Evolutionary conservation across 176 grass and related monocot genomes (phyloP), one percentile per base, ranked within the genome.

Genomic region (Paspalum vaginatum): DNA sequence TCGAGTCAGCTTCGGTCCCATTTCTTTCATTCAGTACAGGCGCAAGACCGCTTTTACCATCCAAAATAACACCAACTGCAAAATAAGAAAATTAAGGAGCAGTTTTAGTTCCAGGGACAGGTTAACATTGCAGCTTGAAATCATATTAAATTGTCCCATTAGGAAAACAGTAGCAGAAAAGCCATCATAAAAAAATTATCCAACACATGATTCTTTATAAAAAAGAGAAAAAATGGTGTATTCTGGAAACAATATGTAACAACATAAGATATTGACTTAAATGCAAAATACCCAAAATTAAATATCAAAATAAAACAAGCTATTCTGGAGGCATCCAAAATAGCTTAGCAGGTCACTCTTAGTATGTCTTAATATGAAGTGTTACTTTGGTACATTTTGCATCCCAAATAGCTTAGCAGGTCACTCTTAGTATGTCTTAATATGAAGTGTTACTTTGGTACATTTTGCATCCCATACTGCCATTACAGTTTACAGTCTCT

Each of bases 1-100:
- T 91, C 46, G 85, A 87, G 49, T 80, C 81, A 65, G 48, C 68
- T 79, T 82, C 81, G 5, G 65, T 60, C 8, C 85, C 72, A 74
- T 91, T 85, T 79, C 85, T 77, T 82, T 85, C 81, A 20, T 68
- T 85, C 9, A 32, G 39, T 73, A 47, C n/a, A 45, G 73, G 67
- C 46, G 66, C 12, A 61, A 91, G 24, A 73, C 52, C 26, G 81
- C 43, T 88, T 63, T 39, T 77, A 60, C 85, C 82, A 67, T 88
- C 85, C 78, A 87, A 73, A 73, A 91, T 88, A 71, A 81, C 51
- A 8, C 89, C 85, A 81, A 81, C 85, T 91, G 78, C 73, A 85
- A 9, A 74, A 78, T 37, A 61, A 24, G 12, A 81, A 81, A 32
- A 32, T 32, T 24, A 67, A 55, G n/a, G 3, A 25, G 20, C 26